Evolutionary conservation across 1,139 yeast species (phyloP).

Genomic region (Suhomyces maxii): DNA sequence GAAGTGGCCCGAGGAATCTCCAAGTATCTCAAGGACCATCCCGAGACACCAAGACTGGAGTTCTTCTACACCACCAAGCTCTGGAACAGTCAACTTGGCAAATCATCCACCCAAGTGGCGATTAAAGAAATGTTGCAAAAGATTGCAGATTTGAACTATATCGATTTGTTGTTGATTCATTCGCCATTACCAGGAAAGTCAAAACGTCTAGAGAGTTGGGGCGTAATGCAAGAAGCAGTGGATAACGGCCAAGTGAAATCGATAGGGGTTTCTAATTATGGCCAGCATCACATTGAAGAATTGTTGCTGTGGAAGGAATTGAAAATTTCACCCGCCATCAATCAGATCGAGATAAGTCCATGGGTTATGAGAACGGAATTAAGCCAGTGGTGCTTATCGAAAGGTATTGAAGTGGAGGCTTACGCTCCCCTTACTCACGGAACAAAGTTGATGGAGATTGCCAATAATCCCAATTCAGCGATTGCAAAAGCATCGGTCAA

Average conservation of each 20-base stretch:
- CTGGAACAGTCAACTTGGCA: conserved; percentile 39
- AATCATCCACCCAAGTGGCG: conserved; percentile 23
- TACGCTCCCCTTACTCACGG: conserved; percentile 45
- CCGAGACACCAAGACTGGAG: conserved; percentile 51
- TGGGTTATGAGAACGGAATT: conserved; percentile 72
- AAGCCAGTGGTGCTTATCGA: conserved; percentile 50
- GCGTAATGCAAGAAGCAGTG: conserved; percentile 67
- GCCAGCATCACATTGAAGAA: conserved; percentile 60
- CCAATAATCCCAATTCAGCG: conserved; percentile 1
- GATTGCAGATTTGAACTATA: conserved; percentile 33
- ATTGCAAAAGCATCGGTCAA: conserved; percentile 17
- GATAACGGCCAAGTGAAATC: conserved; percentile 52
- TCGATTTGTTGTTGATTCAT: conserved; percentile 55
- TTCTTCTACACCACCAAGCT: conserved; percentile 60
- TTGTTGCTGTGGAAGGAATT: conserved; percentile 53
- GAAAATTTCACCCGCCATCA: conserved; percentile 55
- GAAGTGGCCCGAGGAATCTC: conserved; percentile 56
- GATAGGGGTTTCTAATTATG: conserved; percentile 73
- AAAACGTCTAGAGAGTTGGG: conserved; percentile 55
- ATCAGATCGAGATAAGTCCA: conserved; percentile 73
- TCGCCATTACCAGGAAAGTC: conserved; percentile 58
- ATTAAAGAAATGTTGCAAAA: conserved; percentile 28
- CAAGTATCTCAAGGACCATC: conserved; percentile 53
- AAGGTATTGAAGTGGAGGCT: conserved; percentile 37
- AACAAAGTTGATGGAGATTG: conserved; percentile 19